phyloP scores from a whole-genome alignment of 2,329 filamentous ascomycete genomes.

The Paraphaeosphaeria sporulosa region DNA sequence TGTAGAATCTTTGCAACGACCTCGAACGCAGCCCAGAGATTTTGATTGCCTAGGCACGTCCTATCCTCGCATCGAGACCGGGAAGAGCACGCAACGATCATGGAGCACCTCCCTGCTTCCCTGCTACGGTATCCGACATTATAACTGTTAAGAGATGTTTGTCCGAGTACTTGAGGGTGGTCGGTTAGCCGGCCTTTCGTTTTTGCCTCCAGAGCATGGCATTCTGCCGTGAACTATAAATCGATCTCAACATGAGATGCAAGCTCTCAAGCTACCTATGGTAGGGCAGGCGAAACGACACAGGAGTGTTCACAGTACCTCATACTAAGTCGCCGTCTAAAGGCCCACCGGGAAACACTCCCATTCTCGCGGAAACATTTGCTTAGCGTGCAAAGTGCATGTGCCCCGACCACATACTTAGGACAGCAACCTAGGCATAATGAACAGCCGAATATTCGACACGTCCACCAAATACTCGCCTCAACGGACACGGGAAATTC shows the following conservation, averaged over 20 bases:
- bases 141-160: not conserved
- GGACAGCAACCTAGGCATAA: not conserved
- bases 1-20: not conserved
- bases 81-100: not conserved
- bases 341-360: too few species aligned
- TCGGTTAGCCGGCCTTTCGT: not conserved
- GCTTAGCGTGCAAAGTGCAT: not conserved
- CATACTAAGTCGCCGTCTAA: too few species aligned
- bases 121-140: not conserved
- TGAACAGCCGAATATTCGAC: not conserved
- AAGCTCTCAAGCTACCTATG: not conserved
- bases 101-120: not conserved
- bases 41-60: not conserved
- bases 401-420: not conserved
- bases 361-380: not conserved
- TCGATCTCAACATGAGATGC: not conserved
- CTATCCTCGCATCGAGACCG: not conserved
- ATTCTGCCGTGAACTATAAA: not conserved
- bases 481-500: not conserved
- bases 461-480: not conserved
- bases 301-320: too few species aligned
- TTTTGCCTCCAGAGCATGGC: not conserved
- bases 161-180: not conserved
- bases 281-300: too few species aligned
- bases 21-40: not conserved